Evolutionary conservation across 2,329 filamentous ascomycete genomes (phyloP).

Genomic region (Cytospora chrysosperma): DNA sequence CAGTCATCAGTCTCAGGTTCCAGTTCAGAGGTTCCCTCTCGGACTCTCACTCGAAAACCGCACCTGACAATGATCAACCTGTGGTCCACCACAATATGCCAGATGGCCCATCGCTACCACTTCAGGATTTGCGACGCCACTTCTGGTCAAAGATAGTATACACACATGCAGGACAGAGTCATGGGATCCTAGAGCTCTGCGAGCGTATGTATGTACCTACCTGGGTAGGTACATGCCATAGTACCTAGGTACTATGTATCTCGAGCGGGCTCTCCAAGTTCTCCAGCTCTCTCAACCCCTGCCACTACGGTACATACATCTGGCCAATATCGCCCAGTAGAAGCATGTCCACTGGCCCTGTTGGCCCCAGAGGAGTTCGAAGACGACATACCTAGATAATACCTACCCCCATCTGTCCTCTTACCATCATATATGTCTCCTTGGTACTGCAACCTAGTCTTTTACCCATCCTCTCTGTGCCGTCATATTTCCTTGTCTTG

Average conservation of each 20-base stretch:
- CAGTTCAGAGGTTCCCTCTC: constrained; percentile 13
- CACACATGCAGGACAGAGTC: constrained; percentile 20
- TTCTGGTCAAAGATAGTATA: constrained; percentile 19
- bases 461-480: not conserved
- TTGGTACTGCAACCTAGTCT: constrained; percentile 7
- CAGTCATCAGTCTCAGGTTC: not conserved
- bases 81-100: constrained; percentile 6
- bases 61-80: constrained; percentile 5
- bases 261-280: constrained; percentile 13
- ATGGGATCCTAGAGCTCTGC: constrained; percentile 22
- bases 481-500: not conserved
- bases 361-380: not conserved
- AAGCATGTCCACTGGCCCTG: not conserved
- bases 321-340: constrained; percentile 8
- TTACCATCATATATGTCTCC: not conserved
- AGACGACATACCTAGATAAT: constrained; percentile 5
- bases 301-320: constrained; percentile 15
- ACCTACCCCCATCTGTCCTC: constrained; percentile 6
- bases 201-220: no score
- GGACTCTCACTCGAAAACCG: constrained; percentile 7
- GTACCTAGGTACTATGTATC: not conserved
- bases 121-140: constrained; percentile 13
- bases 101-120: constrained; percentile 5
- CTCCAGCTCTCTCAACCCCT: constrained; percentile 23
- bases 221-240: no score